Evolutionary conservation across 768 basidiomycete genomes (phyloP), one percentile per base, ranked within the genome.

Genomic region (Daedaleopsis nitida): DNA sequence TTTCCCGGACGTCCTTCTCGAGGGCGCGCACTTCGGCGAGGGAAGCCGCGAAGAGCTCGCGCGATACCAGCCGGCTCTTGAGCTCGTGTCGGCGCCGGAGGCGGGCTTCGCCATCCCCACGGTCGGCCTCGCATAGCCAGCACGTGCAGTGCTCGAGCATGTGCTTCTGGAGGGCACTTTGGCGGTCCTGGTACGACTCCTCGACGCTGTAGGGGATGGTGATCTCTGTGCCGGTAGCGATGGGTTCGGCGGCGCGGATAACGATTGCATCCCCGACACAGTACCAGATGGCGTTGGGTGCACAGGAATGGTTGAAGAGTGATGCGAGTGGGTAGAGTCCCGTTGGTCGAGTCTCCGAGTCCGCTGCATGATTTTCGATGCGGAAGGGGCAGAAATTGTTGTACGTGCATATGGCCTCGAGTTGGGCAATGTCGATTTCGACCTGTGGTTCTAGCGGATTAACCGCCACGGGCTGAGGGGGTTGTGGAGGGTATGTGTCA

Each of bases 241-340:
- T 68, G 39, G 21, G 68, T 65, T 32, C 70, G 55, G 42, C 39
- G 4, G 74, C 70, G 10, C 76, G 68, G n/a, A 77, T 60, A 52
- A 74, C 55, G 58, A 77, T 73, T 37, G 71, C 21, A 57, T 75
- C 70, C 5, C 71, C 72, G 53, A 69, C 66, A 55, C 55, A 68
- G 52, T 34, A 19, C 60, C 71, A 68, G n/a, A 38, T 11, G 5
- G 69, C 69, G 55, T 65, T 73, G 0, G 70, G 44, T 1, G 53
- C 38, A 62, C 76, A 77, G 1, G 72, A 62, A 57, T 77, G 76
- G 62, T 77, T 77, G 69, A 74, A 69, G 17, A 75, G 62, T 0
- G 75, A 75, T 0, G 73, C 68, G 12, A 66, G 54, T 27, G 68
- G 32, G 61, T 73, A 75, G 45, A 76, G 66, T 13, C 68, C 73